Conservation (phyloP, 139 green algal species). For the Deuterostichococcus epilithicus region DNA sequence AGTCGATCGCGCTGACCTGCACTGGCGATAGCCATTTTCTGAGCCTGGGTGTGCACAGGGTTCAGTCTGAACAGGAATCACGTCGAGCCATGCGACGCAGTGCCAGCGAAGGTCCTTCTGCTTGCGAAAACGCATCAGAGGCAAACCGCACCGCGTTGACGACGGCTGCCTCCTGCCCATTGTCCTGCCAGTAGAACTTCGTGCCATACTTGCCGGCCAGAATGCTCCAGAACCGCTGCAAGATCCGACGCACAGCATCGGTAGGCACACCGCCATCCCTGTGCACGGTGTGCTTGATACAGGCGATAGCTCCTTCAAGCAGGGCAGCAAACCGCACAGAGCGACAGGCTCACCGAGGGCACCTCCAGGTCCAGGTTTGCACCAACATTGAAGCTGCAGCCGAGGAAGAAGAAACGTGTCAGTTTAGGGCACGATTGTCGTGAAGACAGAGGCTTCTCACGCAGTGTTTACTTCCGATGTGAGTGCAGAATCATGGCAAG, state of each 20-base stretch:
- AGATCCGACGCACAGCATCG: not conserved
- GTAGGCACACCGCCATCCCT: not conserved
- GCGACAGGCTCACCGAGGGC: slow-evolving; percentile 56
- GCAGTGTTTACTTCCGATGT: too few relatives aligned
- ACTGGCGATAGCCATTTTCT: not conserved
- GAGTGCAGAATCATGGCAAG: too few relatives aligned
- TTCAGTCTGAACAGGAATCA: not conserved
- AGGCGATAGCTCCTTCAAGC: not conserved
- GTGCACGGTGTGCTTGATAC: not conserved
- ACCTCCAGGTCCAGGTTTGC: slow-evolving; percentile 85
- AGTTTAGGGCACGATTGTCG: too few relatives aligned
- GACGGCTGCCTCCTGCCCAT: slow-evolving; percentile 80
- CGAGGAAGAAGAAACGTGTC: too few relatives aligned
- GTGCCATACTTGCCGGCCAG: slow-evolving; percentile 92
- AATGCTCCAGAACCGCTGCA: slow-evolving; percentile 84
- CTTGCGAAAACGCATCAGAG: not conserved
- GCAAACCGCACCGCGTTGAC: slow-evolving; percentile 63
- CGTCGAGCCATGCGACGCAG: not conserved
- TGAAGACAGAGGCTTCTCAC: too few relatives aligned
- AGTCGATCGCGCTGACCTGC: slow-evolving; percentile 72
- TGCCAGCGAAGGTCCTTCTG: not conserved
- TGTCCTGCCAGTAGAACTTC: slow-evolving; percentile 93
- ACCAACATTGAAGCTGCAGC: slow-evolving; percentile 87
- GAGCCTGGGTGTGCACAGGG: not conserved
- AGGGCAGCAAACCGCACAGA: not conserved